Evolutionary conservation across 352 stramenopile species (phyloP).

Genomic region (Phytophthora pistaciae): DNA sequence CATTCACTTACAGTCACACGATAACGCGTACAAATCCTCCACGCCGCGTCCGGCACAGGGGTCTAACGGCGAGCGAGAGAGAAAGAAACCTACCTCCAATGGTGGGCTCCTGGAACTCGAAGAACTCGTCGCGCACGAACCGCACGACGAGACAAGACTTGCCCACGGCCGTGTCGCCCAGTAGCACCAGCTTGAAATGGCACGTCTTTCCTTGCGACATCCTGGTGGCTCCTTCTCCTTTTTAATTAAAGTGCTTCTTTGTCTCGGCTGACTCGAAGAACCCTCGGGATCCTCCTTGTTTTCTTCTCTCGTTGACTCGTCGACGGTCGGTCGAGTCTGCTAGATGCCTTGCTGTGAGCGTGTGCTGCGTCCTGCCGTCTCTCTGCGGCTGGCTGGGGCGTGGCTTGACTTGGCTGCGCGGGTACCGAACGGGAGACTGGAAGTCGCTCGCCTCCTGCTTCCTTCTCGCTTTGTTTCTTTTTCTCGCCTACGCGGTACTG

Average conservation of each 20-base stretch:
- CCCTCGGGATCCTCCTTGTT: constrained; percentile 16
- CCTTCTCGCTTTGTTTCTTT: constrained; percentile 43
- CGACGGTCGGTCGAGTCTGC: background rate
- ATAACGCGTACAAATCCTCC: background rate
- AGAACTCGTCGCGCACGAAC: constrained; percentile 99
- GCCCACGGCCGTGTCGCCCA: constrained; percentile 99
- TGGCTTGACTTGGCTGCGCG: background rate
- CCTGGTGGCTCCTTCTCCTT: constrained; percentile 15
- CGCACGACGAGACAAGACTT: constrained; percentile 99
- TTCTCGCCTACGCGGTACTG: constrained; percentile 34
- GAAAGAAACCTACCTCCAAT: constrained; percentile 87
- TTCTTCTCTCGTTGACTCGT: background rate
- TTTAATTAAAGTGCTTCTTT: constrained; percentile 14
- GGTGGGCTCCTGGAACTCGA: constrained; percentile 99
- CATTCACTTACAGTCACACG: background rate
- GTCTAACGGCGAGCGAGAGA: background rate
- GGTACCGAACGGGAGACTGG: constrained; percentile 17
- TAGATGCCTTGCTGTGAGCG: background rate
- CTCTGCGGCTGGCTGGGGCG: constrained; percentile 6
- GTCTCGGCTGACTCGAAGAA: constrained; percentile 18
- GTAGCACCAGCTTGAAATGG: constrained; percentile 99
- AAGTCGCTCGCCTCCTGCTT: constrained; percentile 30
- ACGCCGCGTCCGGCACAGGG: background rate
- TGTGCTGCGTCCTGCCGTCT: constrained; percentile 1
- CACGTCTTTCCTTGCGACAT: constrained; percentile 89